These are phyloP conservation scores for Fusarium camptoceras DNA, from an alignment of 2,329 filamentous ascomycete genomes.

Conservation along the genomic window DNA sequence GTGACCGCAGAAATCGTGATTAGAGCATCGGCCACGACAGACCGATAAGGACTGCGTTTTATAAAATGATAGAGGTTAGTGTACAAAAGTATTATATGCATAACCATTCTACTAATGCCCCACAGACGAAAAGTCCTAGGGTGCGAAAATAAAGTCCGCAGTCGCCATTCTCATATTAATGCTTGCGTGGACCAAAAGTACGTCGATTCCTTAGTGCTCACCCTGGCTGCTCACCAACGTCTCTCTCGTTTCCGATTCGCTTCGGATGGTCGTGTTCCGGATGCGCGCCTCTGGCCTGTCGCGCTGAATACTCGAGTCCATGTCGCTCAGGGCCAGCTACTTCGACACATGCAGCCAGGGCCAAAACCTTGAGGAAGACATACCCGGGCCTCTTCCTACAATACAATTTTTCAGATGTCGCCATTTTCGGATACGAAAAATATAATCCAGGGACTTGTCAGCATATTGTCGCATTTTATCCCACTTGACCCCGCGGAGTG, in stretches of 20 bases:
- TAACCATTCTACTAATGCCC: not conserved
- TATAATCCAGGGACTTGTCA: not conserved
- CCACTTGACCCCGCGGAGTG: not conserved
- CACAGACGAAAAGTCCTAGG: too few relatives aligned
- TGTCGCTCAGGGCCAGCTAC: slow-evolving; percentile 42
- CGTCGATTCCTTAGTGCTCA: not conserved
- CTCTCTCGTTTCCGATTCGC: not conserved
- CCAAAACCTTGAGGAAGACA: not conserved
- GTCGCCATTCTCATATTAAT: not conserved
- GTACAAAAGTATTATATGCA: not conserved
- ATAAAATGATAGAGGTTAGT: too few relatives aligned
- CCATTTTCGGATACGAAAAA: not conserved
- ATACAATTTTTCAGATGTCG: not conserved
- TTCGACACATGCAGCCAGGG: not conserved
- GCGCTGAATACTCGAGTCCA: not conserved
- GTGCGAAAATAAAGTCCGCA: not conserved
- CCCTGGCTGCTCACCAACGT: not conserved
- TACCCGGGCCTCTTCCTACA: not conserved
- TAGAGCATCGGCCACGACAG: too few relatives aligned
- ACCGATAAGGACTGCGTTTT: too few relatives aligned
- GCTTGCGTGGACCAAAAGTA: not conserved
- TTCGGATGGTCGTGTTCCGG: not conserved
- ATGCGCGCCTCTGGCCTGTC: not conserved
- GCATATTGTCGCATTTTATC: not conserved
- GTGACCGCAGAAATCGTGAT: too few relatives aligned